Percentiles rank a stretch among this genome's conserved stretches.
Evolutionary conservation across 495 filamentous ascomycete genomes (phyloP).

Genomic region (Talaromyces nanjingensis): DNA sequence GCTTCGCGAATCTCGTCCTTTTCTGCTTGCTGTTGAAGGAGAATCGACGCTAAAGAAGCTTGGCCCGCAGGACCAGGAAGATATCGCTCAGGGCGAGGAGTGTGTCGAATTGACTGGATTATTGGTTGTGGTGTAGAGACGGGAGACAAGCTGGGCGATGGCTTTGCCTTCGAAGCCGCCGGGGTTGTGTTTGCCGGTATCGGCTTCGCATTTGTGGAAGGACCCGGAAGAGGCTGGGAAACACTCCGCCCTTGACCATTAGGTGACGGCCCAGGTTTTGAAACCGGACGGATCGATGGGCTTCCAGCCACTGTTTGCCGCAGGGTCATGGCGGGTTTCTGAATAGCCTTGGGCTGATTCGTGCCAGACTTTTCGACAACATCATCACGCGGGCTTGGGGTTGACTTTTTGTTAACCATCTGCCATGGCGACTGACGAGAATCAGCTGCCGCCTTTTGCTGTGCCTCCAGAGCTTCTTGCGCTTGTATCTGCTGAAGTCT

Average conservation of each 20-base stretch:
- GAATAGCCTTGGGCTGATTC: slow-evolving; percentile 23
- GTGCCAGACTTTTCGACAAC: slow-evolving; percentile 15
- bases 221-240: slow-evolving; percentile 18
- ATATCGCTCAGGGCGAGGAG: slow-evolving; percentile 28
- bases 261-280: slow-evolving; percentile 18
- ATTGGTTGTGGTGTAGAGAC: slow-evolving; percentile 24
- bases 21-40: slow-evolving; percentile 76
- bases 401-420: slow-evolving; percentile 24
- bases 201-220: slow-evolving; percentile 17
- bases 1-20: slow-evolving; percentile 78
- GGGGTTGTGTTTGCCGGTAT: slow-evolving; percentile 13
- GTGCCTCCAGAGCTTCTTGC: slow-evolving; percentile 43
- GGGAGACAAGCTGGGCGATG: slow-evolving; percentile 11
- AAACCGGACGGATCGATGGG: slow-evolving; percentile 25
- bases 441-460: slow-evolving; percentile 37
- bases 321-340: slow-evolving; percentile 51
- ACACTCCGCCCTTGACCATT: slow-evolving; percentile 18
- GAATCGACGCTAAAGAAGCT: slow-evolving; percentile 78
- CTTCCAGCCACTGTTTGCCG: slow-evolving; percentile 55
- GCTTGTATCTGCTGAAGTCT: slow-evolving; percentile 64
- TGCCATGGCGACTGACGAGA: slow-evolving; percentile 69
- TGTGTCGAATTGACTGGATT: slow-evolving; percentile 45
- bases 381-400: slow-evolving; percentile 16
- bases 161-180: slow-evolving; percentile 8
- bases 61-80: slow-evolving; percentile 30